Percentiles rank a stretch among this genome's conserved stretches.
Conservation (phyloP, 176 grass and related monocot species). For the Eleusine indica region DNA sequence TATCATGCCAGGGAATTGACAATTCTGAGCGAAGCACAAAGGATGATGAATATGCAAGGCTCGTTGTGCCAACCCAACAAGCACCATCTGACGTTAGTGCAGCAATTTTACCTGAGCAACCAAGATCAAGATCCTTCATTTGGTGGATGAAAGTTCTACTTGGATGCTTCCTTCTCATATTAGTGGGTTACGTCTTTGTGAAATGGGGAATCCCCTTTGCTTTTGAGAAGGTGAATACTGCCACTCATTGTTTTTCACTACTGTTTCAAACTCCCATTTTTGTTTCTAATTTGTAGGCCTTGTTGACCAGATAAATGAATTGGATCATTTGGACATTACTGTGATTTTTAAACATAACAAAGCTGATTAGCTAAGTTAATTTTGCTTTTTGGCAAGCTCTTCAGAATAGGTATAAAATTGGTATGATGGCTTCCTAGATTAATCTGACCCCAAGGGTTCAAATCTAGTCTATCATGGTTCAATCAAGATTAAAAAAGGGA, state of each 20-base stretch:
- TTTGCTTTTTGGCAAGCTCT: conserved; percentile 5
- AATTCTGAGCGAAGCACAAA: conserved; percentile 56
- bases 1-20: conserved; percentile 36
- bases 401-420: background rate
- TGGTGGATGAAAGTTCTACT: conserved; percentile 89
- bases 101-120: conserved; percentile 32
- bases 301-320: conserved; percentile 4
- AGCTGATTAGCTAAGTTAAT: background rate
- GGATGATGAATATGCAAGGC: conserved; percentile 79
- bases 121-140: conserved; percentile 51
- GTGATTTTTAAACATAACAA: background rate
- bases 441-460: background rate
- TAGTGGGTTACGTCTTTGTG: conserved; percentile 53
- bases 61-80: conserved; percentile 56
- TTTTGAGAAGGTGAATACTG: conserved; percentile 72
- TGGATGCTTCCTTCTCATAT: conserved; percentile 53
- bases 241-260: background rate
- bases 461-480: background rate
- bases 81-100: conserved; percentile 37
- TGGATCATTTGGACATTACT: background rate
- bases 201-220: conserved; percentile 89
- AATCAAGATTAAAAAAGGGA: background rate
- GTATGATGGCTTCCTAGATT: background rate
- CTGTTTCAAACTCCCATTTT: background rate
- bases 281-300: background rate